Evolutionary conservation across 169 alveolate species (phyloP).

Genomic region (Plasmodium berghei): DNA sequence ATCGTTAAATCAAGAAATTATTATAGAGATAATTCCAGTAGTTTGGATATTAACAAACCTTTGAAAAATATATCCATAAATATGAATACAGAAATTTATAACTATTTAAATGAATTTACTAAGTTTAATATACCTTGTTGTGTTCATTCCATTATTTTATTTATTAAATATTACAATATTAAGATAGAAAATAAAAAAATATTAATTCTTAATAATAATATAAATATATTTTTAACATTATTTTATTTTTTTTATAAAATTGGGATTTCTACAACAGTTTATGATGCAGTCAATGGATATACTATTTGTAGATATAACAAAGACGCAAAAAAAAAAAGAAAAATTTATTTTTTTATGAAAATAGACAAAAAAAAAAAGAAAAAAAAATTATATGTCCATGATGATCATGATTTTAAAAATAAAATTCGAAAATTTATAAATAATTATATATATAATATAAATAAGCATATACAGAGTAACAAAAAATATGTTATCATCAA

Average conservation of each 20-base stretch:
- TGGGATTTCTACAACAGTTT: slow-evolving; percentile 46
- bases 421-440: slow-evolving; percentile 12
- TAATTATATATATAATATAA: not conserved
- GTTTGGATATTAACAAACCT: no score
- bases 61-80: no score
- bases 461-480: slow-evolving; percentile 6
- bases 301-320: slow-evolving; percentile 40
- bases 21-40: no score
- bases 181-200: slow-evolving; percentile 20
- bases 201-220: slow-evolving; percentile 46
- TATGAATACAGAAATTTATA: not conserved
- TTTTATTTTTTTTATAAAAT: slow-evolving; percentile 30
- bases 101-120: slow-evolving; percentile 8
- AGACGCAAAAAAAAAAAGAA: not conserved
- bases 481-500: slow-evolving; percentile 1
- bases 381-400: slow-evolving; percentile 5
- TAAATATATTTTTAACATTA: slow-evolving; percentile 38
- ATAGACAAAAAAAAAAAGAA: not conserved
- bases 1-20: no score
- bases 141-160: slow-evolving; percentile 29
- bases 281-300: slow-evolving; percentile 49
- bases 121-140: slow-evolving; percentile 55
- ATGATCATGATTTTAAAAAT: slow-evolving; percentile 15
- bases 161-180: slow-evolving; percentile 44
- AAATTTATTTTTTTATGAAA: slow-evolving; percentile 8